Evolutionary conservation across 2,329 filamentous ascomycete genomes (phyloP).

Genomic region (Colletotrichum tropicale): DNA sequence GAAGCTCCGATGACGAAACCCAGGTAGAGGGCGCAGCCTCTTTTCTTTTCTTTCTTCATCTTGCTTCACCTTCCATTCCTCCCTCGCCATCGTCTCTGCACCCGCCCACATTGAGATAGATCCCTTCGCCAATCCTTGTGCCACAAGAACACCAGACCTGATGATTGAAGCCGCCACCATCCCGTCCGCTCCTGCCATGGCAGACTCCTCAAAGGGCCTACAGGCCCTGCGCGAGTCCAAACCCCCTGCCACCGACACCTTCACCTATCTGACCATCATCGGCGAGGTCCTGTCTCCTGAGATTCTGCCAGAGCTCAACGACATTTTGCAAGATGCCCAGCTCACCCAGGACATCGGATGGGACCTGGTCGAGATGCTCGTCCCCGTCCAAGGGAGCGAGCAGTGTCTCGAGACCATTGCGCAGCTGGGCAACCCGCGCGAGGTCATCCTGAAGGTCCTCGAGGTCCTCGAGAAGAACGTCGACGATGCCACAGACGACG

Average conservation of each 20-base stretch:
- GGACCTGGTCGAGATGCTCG: slow-evolving; percentile 79
- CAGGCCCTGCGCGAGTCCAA: slow-evolving; percentile 52
- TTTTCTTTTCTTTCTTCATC: slow-evolving; percentile 9
- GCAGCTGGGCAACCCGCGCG: slow-evolving; percentile 77
- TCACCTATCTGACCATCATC: slow-evolving; percentile 80
- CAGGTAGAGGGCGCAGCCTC: background rate
- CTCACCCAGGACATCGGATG: slow-evolving; percentile 81
- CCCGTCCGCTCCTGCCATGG: slow-evolving; percentile 13
- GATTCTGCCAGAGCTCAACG: slow-evolving; percentile 69
- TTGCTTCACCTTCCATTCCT: background rate
- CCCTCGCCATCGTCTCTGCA: background rate
- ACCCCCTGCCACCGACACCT: slow-evolving; percentile 64
- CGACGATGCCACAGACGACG: slow-evolving; percentile 44
- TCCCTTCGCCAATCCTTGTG: background rate
- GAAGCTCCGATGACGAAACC: slow-evolving; percentile 17
- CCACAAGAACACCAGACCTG: background rate
- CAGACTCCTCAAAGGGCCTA: slow-evolving; percentile 42
- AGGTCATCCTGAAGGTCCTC: slow-evolving; percentile 81
- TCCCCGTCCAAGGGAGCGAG: slow-evolving; percentile 71
- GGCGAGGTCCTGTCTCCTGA: slow-evolving; percentile 74
- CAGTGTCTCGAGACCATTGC: slow-evolving; percentile 76
- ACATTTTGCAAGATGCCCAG: slow-evolving; percentile 69
- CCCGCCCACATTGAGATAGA: background rate
- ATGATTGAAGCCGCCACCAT: slow-evolving; percentile 19
- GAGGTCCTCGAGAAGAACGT: slow-evolving; percentile 67